phyloP scores from a whole-genome alignment of 2,329 filamentous ascomycete species.

The Venturia aucupariae region DNA sequence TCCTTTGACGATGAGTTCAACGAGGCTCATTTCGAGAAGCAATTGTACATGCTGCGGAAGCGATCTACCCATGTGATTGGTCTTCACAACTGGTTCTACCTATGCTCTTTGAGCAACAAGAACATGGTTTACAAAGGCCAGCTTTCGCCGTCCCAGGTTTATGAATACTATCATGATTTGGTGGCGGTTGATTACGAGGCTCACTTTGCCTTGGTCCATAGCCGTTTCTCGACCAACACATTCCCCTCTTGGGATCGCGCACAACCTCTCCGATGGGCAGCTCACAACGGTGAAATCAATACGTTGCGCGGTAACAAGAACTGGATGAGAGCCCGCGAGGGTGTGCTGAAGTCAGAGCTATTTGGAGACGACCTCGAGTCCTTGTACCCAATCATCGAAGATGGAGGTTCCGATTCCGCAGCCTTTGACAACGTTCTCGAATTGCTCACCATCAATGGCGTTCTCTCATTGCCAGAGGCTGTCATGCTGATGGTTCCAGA shows the following conservation, averaged over 20 bases:
- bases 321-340: slow-evolving; percentile 97
- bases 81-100: slow-evolving; percentile 96
- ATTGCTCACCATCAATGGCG: slow-evolving; percentile 87
- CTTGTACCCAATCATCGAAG: slow-evolving; percentile 91
- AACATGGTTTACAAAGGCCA: slow-evolving; percentile 99
- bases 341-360: slow-evolving; percentile 83
- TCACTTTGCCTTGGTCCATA: slow-evolving; percentile 94
- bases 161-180: slow-evolving; percentile 95
- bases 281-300: slow-evolving; percentile 98
- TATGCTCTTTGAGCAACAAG: slow-evolving; percentile 92
- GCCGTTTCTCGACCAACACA: slow-evolving; percentile 95
- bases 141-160: slow-evolving; percentile 86
- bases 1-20: slow-evolving; percentile 76
- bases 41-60: slow-evolving; percentile 91
- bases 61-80: slow-evolving; percentile 90
- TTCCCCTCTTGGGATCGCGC: slow-evolving; percentile 98
- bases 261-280: slow-evolving; percentile 90
- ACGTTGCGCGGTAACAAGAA: slow-evolving; percentile 97
- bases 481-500: slow-evolving; percentile 99
- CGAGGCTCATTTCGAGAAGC: slow-evolving; percentile 77
- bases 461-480: slow-evolving; percentile 87
- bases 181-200: slow-evolving; percentile 96
- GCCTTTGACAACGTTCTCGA: slow-evolving; percentile 97
- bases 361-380: slow-evolving; percentile 87
- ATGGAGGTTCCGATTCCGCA: slow-evolving; percentile 91